These are phyloP conservation scores for Pseudogymnoascus sp. DNA, from an alignment of 2,329 filamentous ascomycete species.

Conservation along the genomic window DNA sequence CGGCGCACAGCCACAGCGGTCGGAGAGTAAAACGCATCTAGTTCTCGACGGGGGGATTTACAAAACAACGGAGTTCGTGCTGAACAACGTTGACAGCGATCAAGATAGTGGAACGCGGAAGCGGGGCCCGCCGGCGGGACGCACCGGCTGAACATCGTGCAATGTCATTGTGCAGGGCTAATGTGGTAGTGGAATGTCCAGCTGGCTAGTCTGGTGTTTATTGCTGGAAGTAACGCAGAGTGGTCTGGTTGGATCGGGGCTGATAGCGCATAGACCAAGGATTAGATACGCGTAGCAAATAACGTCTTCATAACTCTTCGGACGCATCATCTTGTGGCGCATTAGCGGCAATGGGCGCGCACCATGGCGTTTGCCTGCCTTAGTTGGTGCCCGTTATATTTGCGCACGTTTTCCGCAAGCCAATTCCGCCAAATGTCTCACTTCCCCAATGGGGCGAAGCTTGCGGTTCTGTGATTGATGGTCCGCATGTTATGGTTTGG, in stretches of 20 bases:
- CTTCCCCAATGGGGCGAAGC: neutral
- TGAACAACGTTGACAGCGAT: slow-evolving; percentile 1
- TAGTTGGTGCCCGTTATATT: neutral
- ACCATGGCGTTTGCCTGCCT: neutral
- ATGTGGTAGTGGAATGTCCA: neutral
- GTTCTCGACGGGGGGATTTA: neutral
- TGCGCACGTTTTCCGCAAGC: neutral
- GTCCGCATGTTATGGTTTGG: neutral
- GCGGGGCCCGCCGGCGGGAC: neutral
- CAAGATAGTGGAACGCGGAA: neutral
- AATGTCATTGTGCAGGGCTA: neutral
- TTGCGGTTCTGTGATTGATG: slow-evolving; percentile 5
- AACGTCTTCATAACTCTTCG: neutral
- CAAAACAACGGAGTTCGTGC: neutral
- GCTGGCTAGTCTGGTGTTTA: neutral
- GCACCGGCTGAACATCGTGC: neutral
- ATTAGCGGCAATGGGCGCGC: neutral
- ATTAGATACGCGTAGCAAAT: neutral
- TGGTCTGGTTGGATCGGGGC: neutral
- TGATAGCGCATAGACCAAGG: neutral
- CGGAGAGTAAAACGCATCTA: neutral
- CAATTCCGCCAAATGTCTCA: neutral
- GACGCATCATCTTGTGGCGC: neutral
- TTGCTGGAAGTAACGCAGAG: neutral
- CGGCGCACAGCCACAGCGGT: neutral